Evolutionary conservation across 2,329 filamentous ascomycete species (phyloP), one percentile per base, ranked within the genome.

Genomic region (Pestalotiopsis sp.): DNA sequence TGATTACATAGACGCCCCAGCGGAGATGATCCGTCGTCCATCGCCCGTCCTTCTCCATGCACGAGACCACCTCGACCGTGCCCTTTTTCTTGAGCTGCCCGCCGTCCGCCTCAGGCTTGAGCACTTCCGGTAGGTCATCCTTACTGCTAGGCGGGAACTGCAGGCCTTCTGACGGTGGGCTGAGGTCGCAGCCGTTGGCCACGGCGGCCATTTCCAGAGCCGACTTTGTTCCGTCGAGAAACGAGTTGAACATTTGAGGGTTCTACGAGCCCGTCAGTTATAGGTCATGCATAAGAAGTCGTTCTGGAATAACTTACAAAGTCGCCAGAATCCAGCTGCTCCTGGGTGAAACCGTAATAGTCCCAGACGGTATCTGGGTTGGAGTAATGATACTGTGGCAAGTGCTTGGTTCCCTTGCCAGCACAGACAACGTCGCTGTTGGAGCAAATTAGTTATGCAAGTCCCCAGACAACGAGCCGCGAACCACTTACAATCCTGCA

Each of bases 221-320:
- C 1, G 79, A 81, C 71, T 84, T 84, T 6, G 83, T 84, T n/a
- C 83, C 83, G 68, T 85, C 82, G 2, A 84, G 75, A 75, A 84
- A 85, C 0, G 80, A 82, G 71, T 84, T 84, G 78, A 84, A 84
- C 80, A 84, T 85, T 61, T 84, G 82, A 4, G 81, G 79, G 70
- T 84, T 84, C 62, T 65, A 5, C 5, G 4, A 9, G 17, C 9
- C 2, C 6, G 25, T 14, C 12, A 31, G 5, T 23, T 9, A 23
- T 23, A 60, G 20, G 13, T 17, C 5, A 14, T 60, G 5, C 3
- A 60, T 60, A 60, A 13, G 20, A n/a, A 23, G 7, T 59, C 2
- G 12, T 14, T 59, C 4, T 23, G 20, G 20, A 25, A 25, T 17
- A 12, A 40, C 41, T 36, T 52, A 45, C 62, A 65, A 65, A 45